Percentiles rank a stretch among this genome's conserved stretches.
Conservation (phyloP, 2,329 filamentous ascomycete species). For the Bipolaris gigantea region DNA sequence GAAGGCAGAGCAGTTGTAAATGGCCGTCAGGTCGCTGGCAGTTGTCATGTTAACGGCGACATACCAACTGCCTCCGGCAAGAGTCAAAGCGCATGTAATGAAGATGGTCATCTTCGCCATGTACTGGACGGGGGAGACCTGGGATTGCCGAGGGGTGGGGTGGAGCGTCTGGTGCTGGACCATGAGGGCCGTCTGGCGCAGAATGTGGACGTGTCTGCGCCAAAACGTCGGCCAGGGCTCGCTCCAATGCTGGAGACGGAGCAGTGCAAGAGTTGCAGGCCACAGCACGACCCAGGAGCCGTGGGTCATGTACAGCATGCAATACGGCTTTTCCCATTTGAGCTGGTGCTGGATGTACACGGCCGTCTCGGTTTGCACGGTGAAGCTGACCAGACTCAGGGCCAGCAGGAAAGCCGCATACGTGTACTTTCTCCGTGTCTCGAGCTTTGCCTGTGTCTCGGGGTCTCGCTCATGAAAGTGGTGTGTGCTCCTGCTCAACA, state of each 20-base stretch:
- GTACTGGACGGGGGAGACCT: slow-evolving; percentile 66
- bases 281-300: slow-evolving; percentile 90
- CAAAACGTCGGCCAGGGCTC: slow-evolving; percentile 85
- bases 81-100: slow-evolving; percentile 81
- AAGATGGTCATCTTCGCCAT: slow-evolving; percentile 77
- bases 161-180: slow-evolving; percentile 77
- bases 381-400: slow-evolving; percentile 83
- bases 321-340: slow-evolving; percentile 98
- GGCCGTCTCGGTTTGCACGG: slow-evolving; percentile 92
- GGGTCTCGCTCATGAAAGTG: slow-evolving; percentile 75
- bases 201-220: slow-evolving; percentile 67
- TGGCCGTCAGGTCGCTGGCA: slow-evolving; percentile 90
- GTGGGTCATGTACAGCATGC: slow-evolving; percentile 98
- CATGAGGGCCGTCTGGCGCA: slow-evolving; percentile 76
- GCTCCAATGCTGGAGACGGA: slow-evolving; percentile 77
- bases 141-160: slow-evolving; percentile 53
- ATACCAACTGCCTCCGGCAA: slow-evolving; percentile 94
- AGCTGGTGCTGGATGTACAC: slow-evolving; percentile 91
- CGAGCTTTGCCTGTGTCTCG: slow-evolving; percentile 62
- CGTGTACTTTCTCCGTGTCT: slow-evolving; percentile 79
- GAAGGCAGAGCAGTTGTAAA: slow-evolving; percentile 99
- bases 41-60: slow-evolving; percentile 92
- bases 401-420: slow-evolving; percentile 83
- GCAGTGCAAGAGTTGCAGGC: slow-evolving; percentile 78
- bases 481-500: slow-evolving; percentile 59